A percentile compares a stretch with the other conserved stretches of the same genome.
These are phyloP conservation scores for Sporothrix brasiliensis DNA, from an alignment of 2,329 filamentous ascomycete species.

Conservation along the genomic window DNA sequence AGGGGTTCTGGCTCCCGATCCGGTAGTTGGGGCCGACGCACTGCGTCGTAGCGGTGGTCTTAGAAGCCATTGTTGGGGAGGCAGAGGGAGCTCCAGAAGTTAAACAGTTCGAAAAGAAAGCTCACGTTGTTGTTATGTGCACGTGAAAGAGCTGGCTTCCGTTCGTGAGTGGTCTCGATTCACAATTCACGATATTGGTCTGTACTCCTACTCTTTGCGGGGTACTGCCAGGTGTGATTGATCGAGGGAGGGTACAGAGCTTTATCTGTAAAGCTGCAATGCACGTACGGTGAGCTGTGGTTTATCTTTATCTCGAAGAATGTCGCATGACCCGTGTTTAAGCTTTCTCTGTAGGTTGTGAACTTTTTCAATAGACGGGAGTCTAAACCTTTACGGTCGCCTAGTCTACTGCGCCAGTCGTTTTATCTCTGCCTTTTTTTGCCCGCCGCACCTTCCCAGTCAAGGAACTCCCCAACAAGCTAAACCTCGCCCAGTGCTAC, in stretches of 20 bases:
- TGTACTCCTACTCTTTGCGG: neutral
- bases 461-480: constrained; percentile 13
- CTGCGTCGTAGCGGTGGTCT: constrained; percentile 54
- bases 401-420: constrained; percentile 23
- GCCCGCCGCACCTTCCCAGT: constrained; percentile 23
- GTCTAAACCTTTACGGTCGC: constrained; percentile 6
- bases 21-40: constrained; percentile 80
- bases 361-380: constrained; percentile 2
- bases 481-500: neutral
- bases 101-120: neutral
- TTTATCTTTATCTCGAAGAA: constrained; percentile 25
- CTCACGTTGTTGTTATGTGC: neutral
- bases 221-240: neutral
- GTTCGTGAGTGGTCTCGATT: neutral
- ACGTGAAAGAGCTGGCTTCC: neutral
- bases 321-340: constrained; percentile 29
- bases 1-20: constrained; percentile 75
- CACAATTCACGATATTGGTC: constrained; percentile 3
- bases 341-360: constrained; percentile 21
- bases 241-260: neutral
- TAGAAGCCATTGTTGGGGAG: constrained; percentile 44
- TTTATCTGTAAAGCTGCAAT: constrained; percentile 13
- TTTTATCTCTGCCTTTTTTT: constrained; percentile 16
- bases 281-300: neutral
- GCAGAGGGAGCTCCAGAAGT: neutral